Percentiles rank a stretch among this genome's conserved stretches.
phyloP scores from a whole-genome alignment of 1,139 yeast genomes.

The Tardiomyces blankii region DNA sequence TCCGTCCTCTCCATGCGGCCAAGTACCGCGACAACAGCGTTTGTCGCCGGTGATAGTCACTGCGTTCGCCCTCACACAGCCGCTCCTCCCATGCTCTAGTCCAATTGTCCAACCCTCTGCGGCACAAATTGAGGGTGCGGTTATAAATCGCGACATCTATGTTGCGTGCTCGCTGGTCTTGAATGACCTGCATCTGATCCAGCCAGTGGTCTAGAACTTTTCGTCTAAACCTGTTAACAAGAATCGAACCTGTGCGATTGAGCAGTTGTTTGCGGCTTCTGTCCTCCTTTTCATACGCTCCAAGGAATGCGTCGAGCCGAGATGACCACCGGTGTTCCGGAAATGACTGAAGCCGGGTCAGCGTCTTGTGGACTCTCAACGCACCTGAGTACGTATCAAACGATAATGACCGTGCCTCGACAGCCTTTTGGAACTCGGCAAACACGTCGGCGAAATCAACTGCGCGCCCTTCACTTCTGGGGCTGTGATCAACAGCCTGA shows the following conservation, averaged over 20 bases:
- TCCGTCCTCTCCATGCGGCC: no score
- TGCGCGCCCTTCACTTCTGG: background rate
- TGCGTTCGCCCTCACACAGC: background rate
- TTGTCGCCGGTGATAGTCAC: background rate
- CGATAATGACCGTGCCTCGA: background rate
- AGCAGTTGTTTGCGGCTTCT: background rate
- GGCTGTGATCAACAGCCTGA: background rate
- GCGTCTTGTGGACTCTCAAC: background rate
- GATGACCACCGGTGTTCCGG: background rate
- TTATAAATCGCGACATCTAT: background rate
- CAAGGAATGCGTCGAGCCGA: background rate
- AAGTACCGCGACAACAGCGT: no score
- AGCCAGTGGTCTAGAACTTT: background rate
- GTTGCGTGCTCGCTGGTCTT: background rate
- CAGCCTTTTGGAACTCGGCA: background rate
- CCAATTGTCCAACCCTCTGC: background rate
- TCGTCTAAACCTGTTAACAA: background rate
- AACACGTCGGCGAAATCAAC: background rate
- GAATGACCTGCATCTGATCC: background rate
- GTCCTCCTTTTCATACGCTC: background rate
- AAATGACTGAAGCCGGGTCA: background rate
- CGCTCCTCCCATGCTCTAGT: background rate
- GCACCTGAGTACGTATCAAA: background rate
- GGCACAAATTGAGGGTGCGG: background rate
- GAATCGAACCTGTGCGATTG: background rate